Percentiles rank a stretch among this genome's conserved stretches.
Conservation (phyloP, 2,329 filamentous ascomycete genomes). For the Sporothrix euskadiensis region DNA sequence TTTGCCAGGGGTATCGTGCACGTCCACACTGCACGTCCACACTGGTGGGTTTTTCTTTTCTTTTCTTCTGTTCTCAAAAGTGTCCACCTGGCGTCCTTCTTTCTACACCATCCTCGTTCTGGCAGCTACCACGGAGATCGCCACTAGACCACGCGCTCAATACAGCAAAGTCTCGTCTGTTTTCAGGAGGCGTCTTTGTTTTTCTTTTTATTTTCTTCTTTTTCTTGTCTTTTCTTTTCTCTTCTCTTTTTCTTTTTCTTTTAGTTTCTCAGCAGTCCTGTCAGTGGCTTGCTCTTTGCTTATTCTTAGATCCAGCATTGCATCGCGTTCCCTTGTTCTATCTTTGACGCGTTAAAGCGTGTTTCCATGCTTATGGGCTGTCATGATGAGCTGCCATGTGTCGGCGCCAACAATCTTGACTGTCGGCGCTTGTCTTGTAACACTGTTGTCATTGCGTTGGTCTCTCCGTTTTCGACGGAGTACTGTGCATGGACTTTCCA, state of each 20-base stretch:
- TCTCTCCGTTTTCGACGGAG: not conserved
- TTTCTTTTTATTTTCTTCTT: not conserved
- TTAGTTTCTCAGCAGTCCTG: too few species aligned
- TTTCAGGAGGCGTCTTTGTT: not conserved
- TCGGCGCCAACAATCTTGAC: not conserved
- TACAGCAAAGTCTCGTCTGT: not conserved
- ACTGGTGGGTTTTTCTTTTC: not conserved
- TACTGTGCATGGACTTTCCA: not conserved
- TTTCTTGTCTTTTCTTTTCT: not conserved
- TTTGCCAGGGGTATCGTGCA: conserved; percentile 1
- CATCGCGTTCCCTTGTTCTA: not conserved
- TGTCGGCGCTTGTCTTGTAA: not conserved
- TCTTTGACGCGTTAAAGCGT: not conserved
- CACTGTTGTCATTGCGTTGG: not conserved
- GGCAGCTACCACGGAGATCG: not conserved
- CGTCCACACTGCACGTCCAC: not conserved
- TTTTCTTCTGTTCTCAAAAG: not conserved
- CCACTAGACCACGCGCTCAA: not conserved
- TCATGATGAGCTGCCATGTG: not conserved
- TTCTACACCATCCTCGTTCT: not conserved
- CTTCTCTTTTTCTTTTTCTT: too few species aligned
- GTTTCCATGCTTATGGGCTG: not conserved
- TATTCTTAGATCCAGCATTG: conserved; percentile 15
- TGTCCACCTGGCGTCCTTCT: not conserved
- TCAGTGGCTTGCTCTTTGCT: not conserved